Evolutionary conservation across 331 rosid species (phyloP).

Genomic region (Saraca asoca): DNA sequence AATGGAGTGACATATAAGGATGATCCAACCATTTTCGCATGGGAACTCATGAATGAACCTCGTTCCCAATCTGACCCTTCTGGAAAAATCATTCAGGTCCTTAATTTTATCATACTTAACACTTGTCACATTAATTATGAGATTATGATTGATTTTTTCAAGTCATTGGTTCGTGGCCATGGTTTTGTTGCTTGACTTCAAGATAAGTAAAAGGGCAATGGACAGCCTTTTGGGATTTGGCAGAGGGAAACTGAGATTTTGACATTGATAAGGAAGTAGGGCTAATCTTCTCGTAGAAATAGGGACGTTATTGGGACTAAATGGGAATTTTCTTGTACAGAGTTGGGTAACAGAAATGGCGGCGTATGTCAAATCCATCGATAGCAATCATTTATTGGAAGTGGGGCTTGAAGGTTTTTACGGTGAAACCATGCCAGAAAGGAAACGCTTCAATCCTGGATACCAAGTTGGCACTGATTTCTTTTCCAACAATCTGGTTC

Average conservation of each 20-base stretch:
- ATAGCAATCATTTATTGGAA: slow-evolving; percentile 38
- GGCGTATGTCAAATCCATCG: slow-evolving; percentile 42
- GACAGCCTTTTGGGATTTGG: slow-evolving; percentile 4
- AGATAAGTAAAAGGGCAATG: background rate
- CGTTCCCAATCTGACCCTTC: slow-evolving; percentile 26
- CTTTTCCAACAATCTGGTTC: slow-evolving; percentile 40
- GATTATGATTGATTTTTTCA: too few species aligned
- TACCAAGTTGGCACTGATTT: slow-evolving; percentile 45
- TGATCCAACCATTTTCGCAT: slow-evolving; percentile 43
- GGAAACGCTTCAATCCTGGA: slow-evolving; percentile 40
- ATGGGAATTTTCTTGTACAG: slow-evolving; percentile 25
- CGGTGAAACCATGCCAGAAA: slow-evolving; percentile 37
- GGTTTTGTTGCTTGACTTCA: background rate
- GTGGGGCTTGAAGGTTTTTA: slow-evolving; percentile 50
- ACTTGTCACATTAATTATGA: too few species aligned
- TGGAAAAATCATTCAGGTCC: slow-evolving; percentile 36
- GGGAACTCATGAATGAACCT: slow-evolving; percentile 50
- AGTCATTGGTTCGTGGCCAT: too few species aligned
- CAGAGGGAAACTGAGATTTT: slow-evolving; percentile 8
- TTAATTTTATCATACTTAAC: background rate
- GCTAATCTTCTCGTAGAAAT: background rate
- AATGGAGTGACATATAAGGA: slow-evolving; percentile 36
- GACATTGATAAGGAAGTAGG: background rate
- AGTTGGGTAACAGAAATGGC: slow-evolving; percentile 52
- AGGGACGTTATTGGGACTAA: too few species aligned